Percentiles rank a stretch among this genome's conserved stretches.
phyloP scores from a whole-genome alignment of 306 rosid species.

The Cicer chorassanicum region DNA sequence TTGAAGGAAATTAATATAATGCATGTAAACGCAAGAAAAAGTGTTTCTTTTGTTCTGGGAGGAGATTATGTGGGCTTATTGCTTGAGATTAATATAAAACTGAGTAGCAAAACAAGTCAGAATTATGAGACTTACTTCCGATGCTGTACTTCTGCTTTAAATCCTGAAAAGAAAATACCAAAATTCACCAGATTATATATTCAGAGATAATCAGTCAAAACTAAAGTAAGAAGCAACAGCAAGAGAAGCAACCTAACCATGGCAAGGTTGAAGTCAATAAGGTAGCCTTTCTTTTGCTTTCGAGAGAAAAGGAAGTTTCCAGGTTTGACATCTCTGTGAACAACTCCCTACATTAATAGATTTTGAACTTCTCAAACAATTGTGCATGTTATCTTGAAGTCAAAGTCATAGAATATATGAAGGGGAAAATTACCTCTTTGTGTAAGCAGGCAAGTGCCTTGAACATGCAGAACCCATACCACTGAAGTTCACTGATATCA shows the following conservation, averaged over 20 bases:
- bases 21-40: constrained; percentile 28
- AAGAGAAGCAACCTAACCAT: constrained; percentile 60
- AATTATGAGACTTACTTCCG: constrained; percentile 59
- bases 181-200: constrained; percentile 31
- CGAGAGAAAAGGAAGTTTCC: constrained; percentile 93
- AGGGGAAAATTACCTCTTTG: constrained; percentile 65
- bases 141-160: constrained; percentile 55
- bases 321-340: constrained; percentile 89
- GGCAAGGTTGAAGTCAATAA: constrained; percentile 91
- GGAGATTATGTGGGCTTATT: constrained; percentile 3
- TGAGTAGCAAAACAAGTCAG: constrained; percentile 11
- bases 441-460: constrained; percentile 80
- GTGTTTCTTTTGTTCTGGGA: constrained; percentile 7
- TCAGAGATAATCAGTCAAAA: constrained; percentile 27
- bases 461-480: constrained; percentile 90
- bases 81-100: constrained; percentile 21
- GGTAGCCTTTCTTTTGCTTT: constrained; percentile 75
- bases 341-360: constrained; percentile 62
- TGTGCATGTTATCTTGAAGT: neutral
- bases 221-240: constrained; percentile 22
- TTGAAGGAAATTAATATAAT: constrained; percentile 17
- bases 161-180: constrained; percentile 55
- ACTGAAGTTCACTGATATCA: constrained; percentile 64
- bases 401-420: constrained; percentile 17
- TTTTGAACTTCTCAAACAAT: constrained; percentile 35